phyloP scores from a whole-genome alignment of 2,329 filamentous ascomycete genomes.

The Scedosporium apiospermum region DNA sequence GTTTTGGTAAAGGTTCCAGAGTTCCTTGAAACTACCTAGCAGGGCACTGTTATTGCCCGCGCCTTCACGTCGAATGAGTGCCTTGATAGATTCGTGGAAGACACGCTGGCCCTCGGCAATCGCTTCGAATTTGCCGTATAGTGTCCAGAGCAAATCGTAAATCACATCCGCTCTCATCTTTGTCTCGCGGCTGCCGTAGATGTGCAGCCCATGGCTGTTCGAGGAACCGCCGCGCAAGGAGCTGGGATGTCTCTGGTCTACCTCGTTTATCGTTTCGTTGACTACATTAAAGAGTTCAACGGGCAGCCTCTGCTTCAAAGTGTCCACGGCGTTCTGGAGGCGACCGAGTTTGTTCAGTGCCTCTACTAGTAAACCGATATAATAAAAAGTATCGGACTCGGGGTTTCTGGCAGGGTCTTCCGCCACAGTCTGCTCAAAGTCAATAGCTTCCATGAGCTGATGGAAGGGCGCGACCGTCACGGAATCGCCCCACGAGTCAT shows the following conservation, averaged over 20 bases:
- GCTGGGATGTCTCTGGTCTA: slow-evolving; percentile 86
- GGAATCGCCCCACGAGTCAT: slow-evolving; percentile 37
- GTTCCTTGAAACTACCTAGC: slow-evolving; percentile 83
- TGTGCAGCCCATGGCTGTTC: slow-evolving; percentile 46
- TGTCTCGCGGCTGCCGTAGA: slow-evolving; percentile 60
- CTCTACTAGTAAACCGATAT: slow-evolving; percentile 80
- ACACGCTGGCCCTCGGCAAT: slow-evolving; percentile 93
- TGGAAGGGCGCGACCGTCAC: slow-evolving; percentile 45
- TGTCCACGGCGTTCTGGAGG: slow-evolving; percentile 77
- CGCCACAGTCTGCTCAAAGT: slow-evolving; percentile 51
- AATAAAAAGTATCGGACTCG: slow-evolving; percentile 90
- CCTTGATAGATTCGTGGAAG: slow-evolving; percentile 83
- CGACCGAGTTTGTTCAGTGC: slow-evolving; percentile 81
- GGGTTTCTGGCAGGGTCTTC: slow-evolving; percentile 92
- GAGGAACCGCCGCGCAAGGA: slow-evolving; percentile 51
- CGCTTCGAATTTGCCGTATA: slow-evolving; percentile 95
- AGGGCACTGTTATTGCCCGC: slow-evolving; percentile 54
- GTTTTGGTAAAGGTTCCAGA: slow-evolving; percentile 97
- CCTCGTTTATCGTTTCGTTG: slow-evolving; percentile 88
- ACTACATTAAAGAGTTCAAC: slow-evolving; percentile 92
- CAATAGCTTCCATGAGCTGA: slow-evolving; percentile 48
- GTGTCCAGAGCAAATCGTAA: slow-evolving; percentile 80
- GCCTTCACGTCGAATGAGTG: slow-evolving; percentile 75
- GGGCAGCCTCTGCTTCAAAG: slow-evolving; percentile 83
- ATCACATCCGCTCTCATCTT: slow-evolving; percentile 76